Evolutionary conservation across 148 eudicot species (phyloP), one percentile per base, ranked within the genome.

Genomic region (Amaranthus palmeri): DNA sequence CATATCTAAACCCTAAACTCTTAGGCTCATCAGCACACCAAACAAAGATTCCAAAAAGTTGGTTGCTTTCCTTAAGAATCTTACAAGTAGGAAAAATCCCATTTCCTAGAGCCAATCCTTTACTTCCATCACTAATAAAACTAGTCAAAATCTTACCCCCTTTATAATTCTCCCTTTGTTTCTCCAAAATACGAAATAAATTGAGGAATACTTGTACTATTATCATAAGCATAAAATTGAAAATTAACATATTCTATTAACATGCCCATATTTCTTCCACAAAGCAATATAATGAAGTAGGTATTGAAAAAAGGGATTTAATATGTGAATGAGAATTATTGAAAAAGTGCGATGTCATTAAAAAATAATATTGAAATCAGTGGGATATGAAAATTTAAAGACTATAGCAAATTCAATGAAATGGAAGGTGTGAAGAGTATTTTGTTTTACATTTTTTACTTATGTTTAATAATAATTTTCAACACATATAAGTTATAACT

Each of bases 21-120:
- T 62, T 79, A 18, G 87, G 82, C 5, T 79, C 79, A 82, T 84
- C 87, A 54, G 87, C 87, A 71, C 78, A 77, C 87, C 87, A 84
- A 63, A 79, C 78, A 56, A 84, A 84, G 6, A 84, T 84, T 13
- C 85, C 87, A 53, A 71, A 66, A 9, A 84, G 79, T 17, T 79
- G 63, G 3, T 72, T 47, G 76, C 59, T 72, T 12, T 45, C 8
- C 77, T 79, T 76, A 0, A 84, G 79, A 62, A 11, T 74, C 18
- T 48, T 49, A 61, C 85, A 81, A 7, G 83, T 85, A 4, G 49
- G 46, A 17, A 81, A 84, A 72, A 84, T 81, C 4, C 73, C 72
- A 42, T 70, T 72, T 41, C 66, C 70, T 11, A 85, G 87, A 2
- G 81, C 69, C n/a, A 84, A 41, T 14, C 87, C 87, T 44, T 75